Conservation (phyloP, 306 rosid genomes). For the Sphenostylis stenocarpa region DNA sequence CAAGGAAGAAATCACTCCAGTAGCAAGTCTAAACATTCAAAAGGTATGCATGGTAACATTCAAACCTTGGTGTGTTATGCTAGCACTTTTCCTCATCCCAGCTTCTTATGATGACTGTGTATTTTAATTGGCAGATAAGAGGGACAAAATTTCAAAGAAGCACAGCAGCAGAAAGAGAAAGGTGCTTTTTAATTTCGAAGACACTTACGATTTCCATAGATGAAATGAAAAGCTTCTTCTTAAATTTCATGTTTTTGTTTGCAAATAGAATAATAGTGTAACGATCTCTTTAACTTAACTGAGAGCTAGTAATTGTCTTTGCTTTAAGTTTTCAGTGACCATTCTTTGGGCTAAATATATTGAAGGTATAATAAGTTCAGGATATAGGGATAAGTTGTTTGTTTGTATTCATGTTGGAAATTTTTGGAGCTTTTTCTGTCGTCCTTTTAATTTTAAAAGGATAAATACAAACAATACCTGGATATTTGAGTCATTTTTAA, state of each 20-base stretch:
- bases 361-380: neutral
- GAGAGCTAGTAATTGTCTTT: neutral
- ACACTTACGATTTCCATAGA: conserved; percentile 12
- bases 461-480: neutral
- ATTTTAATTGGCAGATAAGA: conserved; percentile 64
- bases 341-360: neutral
- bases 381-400: too few relatives aligned
- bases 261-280: neutral
- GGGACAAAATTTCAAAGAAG: conserved; percentile 77
- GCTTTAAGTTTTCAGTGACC: conserved; percentile 22
- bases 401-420: conserved; percentile 10
- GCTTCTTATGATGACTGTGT: conserved; percentile 29
- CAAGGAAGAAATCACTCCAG: conserved; percentile 87
- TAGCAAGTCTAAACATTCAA: conserved; percentile 64
- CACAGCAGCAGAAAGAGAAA: conserved; percentile 87
- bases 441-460: conserved; percentile 1
- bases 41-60: conserved; percentile 52
- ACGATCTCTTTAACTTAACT: conserved; percentile 7
- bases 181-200: conserved; percentile 52
- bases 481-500: conserved; percentile 3
- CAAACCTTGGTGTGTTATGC: neutral
- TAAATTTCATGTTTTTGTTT: neutral
- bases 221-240: conserved; percentile 23
- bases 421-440: neutral
- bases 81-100: neutral